Base-by-base conservation (phyloP, 345 rosid genomes). In the Trapa incisa region DNA sequence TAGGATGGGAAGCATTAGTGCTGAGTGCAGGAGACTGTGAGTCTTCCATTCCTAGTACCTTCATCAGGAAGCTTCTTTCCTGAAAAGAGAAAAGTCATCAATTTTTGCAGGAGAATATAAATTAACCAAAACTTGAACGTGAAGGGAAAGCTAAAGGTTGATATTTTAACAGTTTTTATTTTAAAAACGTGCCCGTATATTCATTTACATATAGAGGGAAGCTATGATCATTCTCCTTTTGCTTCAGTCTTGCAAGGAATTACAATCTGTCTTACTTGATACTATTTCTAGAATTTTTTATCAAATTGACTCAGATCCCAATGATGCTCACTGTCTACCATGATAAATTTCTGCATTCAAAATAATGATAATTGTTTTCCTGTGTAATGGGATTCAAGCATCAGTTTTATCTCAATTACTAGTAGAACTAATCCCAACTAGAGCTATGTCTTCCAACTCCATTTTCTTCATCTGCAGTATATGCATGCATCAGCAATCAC, bases 1-100 rank as follows among this genome's bases (percentile, higher is more conserved):
- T 96, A 70, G 95, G 89, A 72, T 85, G 91, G 61, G 82, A 79
- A 78, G 84, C 80, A 80, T 81, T 85, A 67, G 74, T 76, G 77
- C 75, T 82, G 66, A 84, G 83, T 71, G 63, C 63, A 33, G 69
- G 80, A 54, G 85, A 77, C 13, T 75, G 73, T 65, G 99, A 89
- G 61, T 95, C 89, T 71, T 91, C 99, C 41, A 84, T 83, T 77
- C 96, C 99, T 4, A 94, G 96, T 76, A 97, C 91, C 75, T 88
- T 91, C 70, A 94, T 80, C 58, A 94, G 82, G 87, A 94, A 94
- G 82, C 64, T 87, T 79, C 92, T 84, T 75, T 94, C 99, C 99
- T 94, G 99, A 65, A 80, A 53, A 70, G 33, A 65, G 53, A 38
- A 67, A 41, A 62, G 38, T 29, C 70, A 9, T 58, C 60, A 32